These are phyloP conservation scores for Scheffersomyces parashehatae DNA, from an alignment of 1,139 yeast genomes.

Conservation along the genomic window DNA sequence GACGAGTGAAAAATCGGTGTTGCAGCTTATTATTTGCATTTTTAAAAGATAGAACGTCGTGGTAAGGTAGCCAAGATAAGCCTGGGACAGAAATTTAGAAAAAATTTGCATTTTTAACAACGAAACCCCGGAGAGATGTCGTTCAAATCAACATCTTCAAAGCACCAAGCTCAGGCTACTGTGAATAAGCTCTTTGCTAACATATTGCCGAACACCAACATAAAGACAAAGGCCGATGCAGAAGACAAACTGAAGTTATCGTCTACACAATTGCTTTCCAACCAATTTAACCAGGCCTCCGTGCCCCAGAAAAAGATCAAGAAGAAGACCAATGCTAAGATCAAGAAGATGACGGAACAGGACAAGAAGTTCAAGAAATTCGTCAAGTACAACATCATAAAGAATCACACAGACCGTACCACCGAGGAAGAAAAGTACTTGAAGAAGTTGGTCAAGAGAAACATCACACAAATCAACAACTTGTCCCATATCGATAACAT, in stretches of 20 bases:
- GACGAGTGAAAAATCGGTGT: too few species aligned
- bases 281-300: constrained; percentile 9
- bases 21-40: too few species aligned
- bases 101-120: too few species aligned
- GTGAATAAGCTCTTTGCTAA: constrained; percentile 43
- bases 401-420: constrained; percentile 38
- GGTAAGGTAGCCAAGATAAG: too few species aligned
- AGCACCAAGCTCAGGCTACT: constrained; percentile 36
- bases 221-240: constrained; percentile 17
- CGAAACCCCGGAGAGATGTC: constrained; percentile 17
- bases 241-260: constrained; percentile 10
- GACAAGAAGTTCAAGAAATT: constrained; percentile 45
- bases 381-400: constrained; percentile 54
- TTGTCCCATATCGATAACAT: constrained; percentile 47
- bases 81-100: too few species aligned
- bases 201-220: constrained; percentile 38
- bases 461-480: constrained; percentile 46
- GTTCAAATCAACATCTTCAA: constrained; percentile 32
- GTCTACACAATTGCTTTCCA: constrained; percentile 21
- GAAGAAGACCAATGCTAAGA: constrained; percentile 29
- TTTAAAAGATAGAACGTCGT: too few species aligned
- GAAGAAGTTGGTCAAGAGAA: constrained; percentile 49
- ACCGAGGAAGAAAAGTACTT: constrained; percentile 50
- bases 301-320: constrained; percentile 30
- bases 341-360: constrained; percentile 34